phyloP scores from a whole-genome alignment of 2,329 filamentous ascomycete species.

The Lasiodiplodia theobromae region DNA sequence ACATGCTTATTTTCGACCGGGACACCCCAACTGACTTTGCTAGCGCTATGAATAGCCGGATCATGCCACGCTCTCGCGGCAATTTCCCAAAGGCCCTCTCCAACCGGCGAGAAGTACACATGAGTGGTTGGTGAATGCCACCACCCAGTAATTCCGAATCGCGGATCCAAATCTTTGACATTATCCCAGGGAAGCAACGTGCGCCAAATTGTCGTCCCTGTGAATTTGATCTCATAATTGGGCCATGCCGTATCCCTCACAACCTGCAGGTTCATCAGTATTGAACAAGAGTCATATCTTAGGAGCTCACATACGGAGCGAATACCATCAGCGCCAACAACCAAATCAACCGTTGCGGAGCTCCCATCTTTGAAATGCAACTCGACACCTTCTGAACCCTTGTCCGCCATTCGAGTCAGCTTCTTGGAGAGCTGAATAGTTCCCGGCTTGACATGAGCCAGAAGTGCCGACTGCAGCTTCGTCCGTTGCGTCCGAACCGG shows the following conservation, averaged over 20 bases:
- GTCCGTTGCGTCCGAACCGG: constrained; percentile 36
- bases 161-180: constrained; percentile 41
- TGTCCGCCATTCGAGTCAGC: constrained; percentile 50
- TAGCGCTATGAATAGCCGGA: constrained; percentile 40
- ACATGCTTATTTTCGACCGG: constrained; percentile 47
- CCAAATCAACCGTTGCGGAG: constrained; percentile 50
- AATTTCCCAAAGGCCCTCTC: constrained; percentile 51
- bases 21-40: constrained; percentile 47
- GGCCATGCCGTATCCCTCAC: constrained; percentile 53
- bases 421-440: constrained; percentile 56
- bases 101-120: constrained; percentile 46
- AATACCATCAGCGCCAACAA: constrained; percentile 63
- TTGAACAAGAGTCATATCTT: neutral
- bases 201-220: constrained; percentile 58
- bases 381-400: constrained; percentile 41
- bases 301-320: constrained; percentile 43
- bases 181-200: constrained; percentile 47
- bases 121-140: constrained; percentile 55
- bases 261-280: constrained; percentile 40
- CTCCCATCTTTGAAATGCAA: constrained; percentile 55
- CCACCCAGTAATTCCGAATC: constrained; percentile 50
- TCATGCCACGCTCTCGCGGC: constrained; percentile 47
- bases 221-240: constrained; percentile 56
- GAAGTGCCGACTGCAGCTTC: constrained; percentile 57
- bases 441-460: constrained; percentile 54